These are phyloP conservation scores for Claviceps spartinae DNA, from an alignment of 2,329 filamentous ascomycete genomes.

Conservation along the genomic window DNA sequence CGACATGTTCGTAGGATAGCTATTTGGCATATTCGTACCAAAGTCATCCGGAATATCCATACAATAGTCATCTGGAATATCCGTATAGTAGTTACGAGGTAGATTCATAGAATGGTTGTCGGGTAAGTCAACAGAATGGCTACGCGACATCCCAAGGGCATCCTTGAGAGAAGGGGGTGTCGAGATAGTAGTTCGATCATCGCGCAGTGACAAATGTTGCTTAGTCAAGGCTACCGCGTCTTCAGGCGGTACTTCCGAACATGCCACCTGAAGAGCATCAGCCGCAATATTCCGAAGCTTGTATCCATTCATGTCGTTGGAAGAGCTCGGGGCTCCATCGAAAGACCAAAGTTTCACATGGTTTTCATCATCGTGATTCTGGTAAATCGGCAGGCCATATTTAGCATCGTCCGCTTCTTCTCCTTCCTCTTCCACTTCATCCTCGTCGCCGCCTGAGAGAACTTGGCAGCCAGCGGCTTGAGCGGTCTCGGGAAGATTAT, in stretches of 20 bases:
- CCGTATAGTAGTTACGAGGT: too few species aligned
- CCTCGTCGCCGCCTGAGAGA: conserved; percentile 32
- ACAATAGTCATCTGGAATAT: too few species aligned
- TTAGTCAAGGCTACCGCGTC: conserved; percentile 17
- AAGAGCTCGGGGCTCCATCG: background rate
- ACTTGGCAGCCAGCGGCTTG: conserved; percentile 38
- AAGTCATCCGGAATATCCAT: too few species aligned
- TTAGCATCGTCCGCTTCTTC: conserved; percentile 14
- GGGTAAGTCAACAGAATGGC: too few species aligned
- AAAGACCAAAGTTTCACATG: background rate
- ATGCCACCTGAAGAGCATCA: conserved; percentile 16
- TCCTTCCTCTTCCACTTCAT: conserved; percentile 20
- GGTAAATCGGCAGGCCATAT: background rate
- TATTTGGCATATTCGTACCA: too few species aligned
- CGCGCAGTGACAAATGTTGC: conserved; percentile 20
- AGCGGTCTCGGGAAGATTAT: conserved; percentile 52
- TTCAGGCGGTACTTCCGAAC: too few species aligned
- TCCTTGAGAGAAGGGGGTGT: conserved; percentile 4
- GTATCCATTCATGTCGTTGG: conserved; percentile 6
- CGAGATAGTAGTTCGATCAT: conserved; percentile 14
- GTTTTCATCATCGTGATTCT: background rate
- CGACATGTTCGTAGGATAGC: too few species aligned
- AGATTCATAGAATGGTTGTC: too few species aligned
- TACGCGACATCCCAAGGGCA: background rate
- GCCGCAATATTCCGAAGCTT: conserved; percentile 19